Evolutionary conservation across 2,329 filamentous ascomycete genomes (phyloP).

Genomic region (Xylaria sp.): DNA sequence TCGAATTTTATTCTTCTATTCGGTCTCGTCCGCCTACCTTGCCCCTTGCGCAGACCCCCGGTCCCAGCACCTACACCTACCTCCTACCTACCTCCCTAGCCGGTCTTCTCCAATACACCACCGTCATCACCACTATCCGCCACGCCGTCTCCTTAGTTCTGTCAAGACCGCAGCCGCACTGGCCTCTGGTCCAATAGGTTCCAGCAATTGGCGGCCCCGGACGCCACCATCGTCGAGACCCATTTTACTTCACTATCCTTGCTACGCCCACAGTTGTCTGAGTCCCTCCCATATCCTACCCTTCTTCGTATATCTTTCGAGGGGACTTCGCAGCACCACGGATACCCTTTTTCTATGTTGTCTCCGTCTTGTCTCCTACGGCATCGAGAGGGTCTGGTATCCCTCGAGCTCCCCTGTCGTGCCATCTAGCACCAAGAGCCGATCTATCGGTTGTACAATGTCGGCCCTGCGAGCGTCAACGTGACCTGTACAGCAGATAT

Average conservation of each 20-base stretch:
- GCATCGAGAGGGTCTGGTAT: constrained; percentile 18
- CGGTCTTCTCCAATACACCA: background rate
- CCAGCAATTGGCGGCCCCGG: constrained; percentile 24
- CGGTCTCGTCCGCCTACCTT: background rate
- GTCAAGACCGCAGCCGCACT: constrained; percentile 7
- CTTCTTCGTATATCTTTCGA: constrained; percentile 20
- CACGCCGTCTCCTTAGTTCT: constrained; percentile 9
- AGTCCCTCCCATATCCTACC: constrained; percentile 6
- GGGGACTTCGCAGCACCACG: constrained; percentile 19
- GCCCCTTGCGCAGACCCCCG: background rate
- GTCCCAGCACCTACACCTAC: no score
- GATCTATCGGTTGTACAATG: constrained; percentile 27
- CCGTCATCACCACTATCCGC: background rate
- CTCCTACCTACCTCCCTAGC: no score
- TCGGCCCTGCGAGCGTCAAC: constrained; percentile 24
- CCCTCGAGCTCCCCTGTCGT: constrained; percentile 19
- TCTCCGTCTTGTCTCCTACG: constrained; percentile 9
- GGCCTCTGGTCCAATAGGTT: constrained; percentile 16
- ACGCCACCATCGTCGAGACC: constrained; percentile 25
- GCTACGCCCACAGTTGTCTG: constrained; percentile 18
- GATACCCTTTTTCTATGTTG: constrained; percentile 18
- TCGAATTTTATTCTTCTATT: constrained; percentile 6
- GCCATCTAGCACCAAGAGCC: constrained; percentile 21
- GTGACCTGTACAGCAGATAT: constrained; percentile 27
- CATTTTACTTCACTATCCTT: constrained; percentile 17